phyloP scores from a whole-genome alignment of 345 rosid species.

The Orychophragmus violaceus region DNA sequence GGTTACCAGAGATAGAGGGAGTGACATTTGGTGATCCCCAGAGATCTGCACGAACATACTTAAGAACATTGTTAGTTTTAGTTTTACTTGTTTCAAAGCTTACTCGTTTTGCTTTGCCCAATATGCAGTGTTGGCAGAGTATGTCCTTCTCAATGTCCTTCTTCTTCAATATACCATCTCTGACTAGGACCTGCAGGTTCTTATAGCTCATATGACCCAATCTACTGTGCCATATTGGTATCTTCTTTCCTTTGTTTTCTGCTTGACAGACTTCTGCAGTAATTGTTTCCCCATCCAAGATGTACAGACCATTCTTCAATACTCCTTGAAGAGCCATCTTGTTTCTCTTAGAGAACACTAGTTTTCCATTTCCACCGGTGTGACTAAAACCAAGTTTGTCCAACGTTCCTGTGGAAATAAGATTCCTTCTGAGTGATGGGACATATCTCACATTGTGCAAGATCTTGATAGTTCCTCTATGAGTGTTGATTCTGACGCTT shows the following conservation, averaged over 20 bases:
- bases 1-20: neutral
- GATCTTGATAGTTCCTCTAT: no score
- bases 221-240: neutral
- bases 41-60: neutral
- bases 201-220: no score
- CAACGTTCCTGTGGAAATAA: no score
- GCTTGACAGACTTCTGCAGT: neutral
- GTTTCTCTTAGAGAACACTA: no score
- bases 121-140: neutral
- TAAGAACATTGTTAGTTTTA: neutral
- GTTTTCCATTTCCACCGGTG: no score
- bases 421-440: no score
- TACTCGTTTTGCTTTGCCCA: neutral
- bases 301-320: neutral
- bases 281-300: neutral
- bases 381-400: no score
- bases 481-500: no score
- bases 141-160: neutral
- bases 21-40: neutral
- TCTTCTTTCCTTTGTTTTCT: rapidly evolving
- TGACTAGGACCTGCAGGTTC: neutral
- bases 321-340: no score
- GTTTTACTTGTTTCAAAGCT: neutral
- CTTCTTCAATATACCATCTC: neutral
- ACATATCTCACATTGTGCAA: no score